Evolutionary conservation across 306 rosid genomes (phyloP), one percentile per base, ranked within the genome.

Genomic region (Sicyos edulis): DNA sequence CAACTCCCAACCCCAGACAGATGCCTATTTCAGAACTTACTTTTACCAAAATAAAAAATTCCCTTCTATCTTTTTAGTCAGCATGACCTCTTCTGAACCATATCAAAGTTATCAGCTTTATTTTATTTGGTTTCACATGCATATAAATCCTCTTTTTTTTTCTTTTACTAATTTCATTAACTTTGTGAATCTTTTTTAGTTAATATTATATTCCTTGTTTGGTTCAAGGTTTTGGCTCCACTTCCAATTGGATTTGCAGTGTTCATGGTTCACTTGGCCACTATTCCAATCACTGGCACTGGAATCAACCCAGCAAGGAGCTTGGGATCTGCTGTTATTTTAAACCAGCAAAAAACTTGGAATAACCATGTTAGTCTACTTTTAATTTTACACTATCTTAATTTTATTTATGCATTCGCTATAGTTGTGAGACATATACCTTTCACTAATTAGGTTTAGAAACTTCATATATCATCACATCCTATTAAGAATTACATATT

Each of bases 171-270:
- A 17, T 54, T 54, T 55, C 26, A 55, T 17, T 6, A 17, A 16
- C 6, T n/a, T 0, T 53, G 21, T 53, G 21, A 53, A 53, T 29
- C 0, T 16, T 15, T 56, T 20, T 60, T 16, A 47, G 22, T 5
- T 5, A 53, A 19, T 20, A 17, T 0, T 62, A 34, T 10, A 26
- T 0, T 10, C 8, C 0, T 22, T 45, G 8, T 26, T 24, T 24
- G 65, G 65, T 71, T 58, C 55, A 54, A 92, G 98, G 93, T 92
- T 79, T 83, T 92, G 96, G 96, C 96, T 19, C 98, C 98, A 67
- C 95, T 92, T 72, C 97, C 97, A 76, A 92, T 92, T 74, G 97
- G 97, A 60, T 92, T 92, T 77, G 97, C 96, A 8, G 97, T 92
- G 61, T 92, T 92, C 86, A 85, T 92, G 84, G 97, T 92, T 82